Evolutionary conservation across 208 protist species (phyloP).

Genomic region (Trypanosoma avium): DNA sequence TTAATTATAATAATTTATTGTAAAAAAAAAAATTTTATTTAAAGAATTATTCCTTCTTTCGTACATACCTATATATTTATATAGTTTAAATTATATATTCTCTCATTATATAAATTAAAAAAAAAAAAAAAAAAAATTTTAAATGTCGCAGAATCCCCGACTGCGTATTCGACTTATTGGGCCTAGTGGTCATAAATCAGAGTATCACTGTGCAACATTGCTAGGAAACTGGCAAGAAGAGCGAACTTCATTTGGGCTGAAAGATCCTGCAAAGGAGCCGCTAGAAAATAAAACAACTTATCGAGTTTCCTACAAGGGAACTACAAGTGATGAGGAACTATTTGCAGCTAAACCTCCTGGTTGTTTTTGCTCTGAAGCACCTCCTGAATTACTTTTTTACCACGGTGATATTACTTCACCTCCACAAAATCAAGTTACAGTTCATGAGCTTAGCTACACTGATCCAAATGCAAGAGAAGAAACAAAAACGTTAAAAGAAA

Average conservation of each 20-base stretch:
- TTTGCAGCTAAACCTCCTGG: slow-evolving; percentile 45
- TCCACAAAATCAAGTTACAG: slow-evolving; percentile 44
- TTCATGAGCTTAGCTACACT: slow-evolving; percentile 72
- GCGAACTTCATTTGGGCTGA: slow-evolving; percentile 40
- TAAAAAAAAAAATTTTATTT: no score
- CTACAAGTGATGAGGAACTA: slow-evolving; percentile 31
- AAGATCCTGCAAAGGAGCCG: slow-evolving; percentile 10
- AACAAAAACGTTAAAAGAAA: slow-evolving; percentile 47
- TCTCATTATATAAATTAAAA: no score
- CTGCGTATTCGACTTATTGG: slow-evolving; percentile 28
- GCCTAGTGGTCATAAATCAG: slow-evolving; percentile 50
- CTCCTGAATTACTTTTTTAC: slow-evolving; percentile 76
- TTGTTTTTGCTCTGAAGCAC: slow-evolving; percentile 62
- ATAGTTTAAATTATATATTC: no score
- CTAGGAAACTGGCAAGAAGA: slow-evolving; percentile 90
- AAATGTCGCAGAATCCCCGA: slow-evolving; percentile 16
- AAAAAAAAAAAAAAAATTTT: no score
- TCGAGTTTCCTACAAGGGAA: slow-evolving; percentile 43
- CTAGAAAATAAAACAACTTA: slow-evolving; percentile 57
- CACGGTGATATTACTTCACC: slow-evolving; percentile 75
- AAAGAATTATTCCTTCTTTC: no score
- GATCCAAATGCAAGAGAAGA: slow-evolving; percentile 30
- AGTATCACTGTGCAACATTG: slow-evolving; percentile 86
- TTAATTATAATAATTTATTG: no score
- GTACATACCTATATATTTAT: no score